These are phyloP conservation scores for Fraxinus xanthoxyloides DNA, from an alignment of 305 asterid genomes.

Conservation along the genomic window DNA sequence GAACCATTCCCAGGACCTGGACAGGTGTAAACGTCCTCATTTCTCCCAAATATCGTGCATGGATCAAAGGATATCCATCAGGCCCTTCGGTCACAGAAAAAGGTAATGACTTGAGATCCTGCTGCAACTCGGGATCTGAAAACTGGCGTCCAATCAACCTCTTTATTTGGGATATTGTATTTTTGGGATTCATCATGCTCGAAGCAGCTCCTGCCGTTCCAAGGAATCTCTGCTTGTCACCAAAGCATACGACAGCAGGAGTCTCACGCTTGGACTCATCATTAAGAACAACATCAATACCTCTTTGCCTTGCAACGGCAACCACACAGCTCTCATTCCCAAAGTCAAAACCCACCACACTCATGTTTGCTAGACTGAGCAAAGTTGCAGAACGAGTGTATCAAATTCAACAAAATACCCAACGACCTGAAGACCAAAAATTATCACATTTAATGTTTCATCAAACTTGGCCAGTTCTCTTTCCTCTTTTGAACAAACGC, in stretches of 20 bases:
- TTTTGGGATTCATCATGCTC: constrained; percentile 91
- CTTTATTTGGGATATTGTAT: constrained; percentile 86
- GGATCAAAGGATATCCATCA: constrained; percentile 80
- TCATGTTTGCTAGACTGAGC: constrained; percentile 49
- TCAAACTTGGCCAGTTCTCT: background rate
- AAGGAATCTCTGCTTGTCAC: constrained; percentile 87
- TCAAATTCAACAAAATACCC: background rate
- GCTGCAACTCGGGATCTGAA: constrained; percentile 85
- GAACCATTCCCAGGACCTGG: constrained; percentile 81
- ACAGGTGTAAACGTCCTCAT: constrained; percentile 73
- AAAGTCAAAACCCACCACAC: constrained; percentile 92
- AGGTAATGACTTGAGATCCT: constrained; percentile 68
- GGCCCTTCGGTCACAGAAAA: constrained; percentile 79
- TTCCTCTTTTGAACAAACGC: background rate
- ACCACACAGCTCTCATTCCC: constrained; percentile 89
- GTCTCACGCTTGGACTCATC: constrained; percentile 94
- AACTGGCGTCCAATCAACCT: constrained; percentile 71
- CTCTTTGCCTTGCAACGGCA: constrained; percentile 93
- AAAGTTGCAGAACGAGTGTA: constrained; percentile 6
- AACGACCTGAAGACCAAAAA: background rate
- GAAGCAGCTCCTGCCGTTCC: constrained; percentile 98
- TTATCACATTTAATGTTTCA: background rate
- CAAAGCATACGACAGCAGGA: constrained; percentile 84
- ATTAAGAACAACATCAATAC: constrained; percentile 90
- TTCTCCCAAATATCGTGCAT: constrained; percentile 85